Percentiles rank a stretch among this genome's conserved stretches.
Evolutionary conservation across 2,329 filamentous ascomycete genomes (phyloP).

Genomic region (Epichloe uncinata): DNA sequence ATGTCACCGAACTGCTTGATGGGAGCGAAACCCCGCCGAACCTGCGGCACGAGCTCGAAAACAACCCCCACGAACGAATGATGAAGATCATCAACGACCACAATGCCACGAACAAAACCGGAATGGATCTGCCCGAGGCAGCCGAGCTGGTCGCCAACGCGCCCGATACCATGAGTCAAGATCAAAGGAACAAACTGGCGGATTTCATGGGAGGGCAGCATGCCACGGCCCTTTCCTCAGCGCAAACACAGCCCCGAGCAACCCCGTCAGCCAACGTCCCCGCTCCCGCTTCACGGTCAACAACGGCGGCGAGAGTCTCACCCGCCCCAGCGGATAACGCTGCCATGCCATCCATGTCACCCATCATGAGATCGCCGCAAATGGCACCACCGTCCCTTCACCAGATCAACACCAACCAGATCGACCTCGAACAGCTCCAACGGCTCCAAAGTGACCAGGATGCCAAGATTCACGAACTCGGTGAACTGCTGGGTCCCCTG

Average conservation of each 20-base stretch:
- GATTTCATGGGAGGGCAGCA: slow-evolving; percentile 43
- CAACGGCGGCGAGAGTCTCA: slow-evolving; percentile 11
- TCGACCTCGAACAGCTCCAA: slow-evolving; percentile 67
- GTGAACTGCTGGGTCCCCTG: slow-evolving; percentile 61
- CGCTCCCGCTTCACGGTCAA: background rate
- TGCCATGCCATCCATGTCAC: slow-evolving; percentile 32
- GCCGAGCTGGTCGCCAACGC: slow-evolving; percentile 38
- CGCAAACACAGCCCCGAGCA: slow-evolving; percentile 12
- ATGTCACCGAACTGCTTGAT: slow-evolving; percentile 49
- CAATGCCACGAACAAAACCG: slow-evolving; percentile 37
- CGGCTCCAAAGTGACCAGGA: slow-evolving; percentile 70
- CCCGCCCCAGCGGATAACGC: slow-evolving; percentile 13
- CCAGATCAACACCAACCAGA: slow-evolving; percentile 53
- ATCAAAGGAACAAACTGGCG: slow-evolving; percentile 45
- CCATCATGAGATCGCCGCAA: slow-evolving; percentile 29
- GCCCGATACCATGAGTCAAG: slow-evolving; percentile 38
- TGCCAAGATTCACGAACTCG: slow-evolving; percentile 61
- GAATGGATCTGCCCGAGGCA: slow-evolving; percentile 39
- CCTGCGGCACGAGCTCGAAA: slow-evolving; percentile 41
- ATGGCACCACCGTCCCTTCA: slow-evolving; percentile 33
- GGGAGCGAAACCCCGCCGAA: slow-evolving; percentile 35
- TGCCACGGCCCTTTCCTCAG: slow-evolving; percentile 9
- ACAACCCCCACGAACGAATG: slow-evolving; percentile 47
- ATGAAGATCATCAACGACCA: slow-evolving; percentile 54
- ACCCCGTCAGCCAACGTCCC: slow-evolving; percentile 14